These are phyloP conservation scores for Hymenoscyphus linearis DNA, from an alignment of 2,329 filamentous ascomycete genomes.

Conservation along the genomic window DNA sequence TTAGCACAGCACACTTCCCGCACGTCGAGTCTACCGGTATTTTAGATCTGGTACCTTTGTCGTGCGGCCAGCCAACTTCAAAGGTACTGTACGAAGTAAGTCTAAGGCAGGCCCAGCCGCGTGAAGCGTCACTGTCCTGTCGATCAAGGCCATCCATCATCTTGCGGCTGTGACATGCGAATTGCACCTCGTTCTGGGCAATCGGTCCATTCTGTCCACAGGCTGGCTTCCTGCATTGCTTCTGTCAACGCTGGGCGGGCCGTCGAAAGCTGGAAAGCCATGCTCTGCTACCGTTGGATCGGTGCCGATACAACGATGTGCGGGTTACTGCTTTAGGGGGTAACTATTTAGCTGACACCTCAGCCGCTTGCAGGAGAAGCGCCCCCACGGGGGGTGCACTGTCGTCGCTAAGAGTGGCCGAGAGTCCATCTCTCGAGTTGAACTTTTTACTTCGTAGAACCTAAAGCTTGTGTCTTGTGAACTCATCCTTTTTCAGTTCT, in stretches of 20 bases:
- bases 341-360: slow-evolving; percentile 5
- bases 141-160: slow-evolving; percentile 1
- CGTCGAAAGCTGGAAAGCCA: slow-evolving; percentile 14
- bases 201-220: slow-evolving; percentile 16
- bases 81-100: background rate
- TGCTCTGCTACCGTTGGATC: slow-evolving; percentile 19
- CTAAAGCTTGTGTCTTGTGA: background rate
- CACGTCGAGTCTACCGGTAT: background rate
- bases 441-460: background rate
- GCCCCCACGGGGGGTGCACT: background rate
- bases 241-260: slow-evolving; percentile 23
- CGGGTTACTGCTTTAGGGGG: slow-evolving; percentile 16
- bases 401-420: background rate
- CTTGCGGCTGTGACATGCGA: background rate
- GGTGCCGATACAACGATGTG: slow-evolving; percentile 17
- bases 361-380: background rate
- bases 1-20: background rate
- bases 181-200: slow-evolving; percentile 1
- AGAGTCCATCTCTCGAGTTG: background rate
- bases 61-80: background rate
- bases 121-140: slow-evolving; percentile 20
- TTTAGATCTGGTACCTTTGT: background rate
- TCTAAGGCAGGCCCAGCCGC: slow-evolving; percentile 9
- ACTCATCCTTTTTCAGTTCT: background rate
- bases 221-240: slow-evolving; percentile 6